Evolutionary conservation across 1,139 yeast genomes (phyloP).

Genomic region (Nadsonia starkeyi-henricii): DNA sequence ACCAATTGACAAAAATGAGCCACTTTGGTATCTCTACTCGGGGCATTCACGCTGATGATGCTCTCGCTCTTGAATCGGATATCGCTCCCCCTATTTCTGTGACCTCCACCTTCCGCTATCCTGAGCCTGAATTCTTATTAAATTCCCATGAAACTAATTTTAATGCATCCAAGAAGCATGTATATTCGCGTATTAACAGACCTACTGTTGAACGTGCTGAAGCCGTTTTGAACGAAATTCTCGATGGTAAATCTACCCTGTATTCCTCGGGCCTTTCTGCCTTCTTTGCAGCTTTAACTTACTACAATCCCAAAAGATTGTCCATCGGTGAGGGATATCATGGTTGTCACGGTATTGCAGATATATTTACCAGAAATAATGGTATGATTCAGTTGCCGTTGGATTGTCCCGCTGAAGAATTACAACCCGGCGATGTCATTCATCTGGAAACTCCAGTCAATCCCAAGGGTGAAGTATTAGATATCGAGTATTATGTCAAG

Average conservation of each 20-base stretch:
- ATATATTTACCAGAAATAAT: conserved; percentile 47
- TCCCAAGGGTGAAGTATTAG: conserved; percentile 63
- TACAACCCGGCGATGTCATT: conserved; percentile 57
- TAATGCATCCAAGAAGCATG: conserved; percentile 19
- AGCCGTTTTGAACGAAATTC: conserved; percentile 42
- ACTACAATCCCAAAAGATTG: conserved; percentile 58
- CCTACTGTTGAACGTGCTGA: conserved; percentile 63
- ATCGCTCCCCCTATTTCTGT: conserved; percentile 74
- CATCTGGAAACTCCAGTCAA: conserved; percentile 84
- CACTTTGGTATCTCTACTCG: neutral
- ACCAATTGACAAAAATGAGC: neutral
- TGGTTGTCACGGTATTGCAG: conserved; percentile 63
- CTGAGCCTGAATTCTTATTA: conserved; percentile 40
- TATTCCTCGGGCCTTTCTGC: conserved; percentile 76
- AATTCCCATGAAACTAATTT: conserved; percentile 27
- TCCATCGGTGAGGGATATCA: conserved; percentile 76
- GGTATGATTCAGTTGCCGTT: conserved; percentile 38
- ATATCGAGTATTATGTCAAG: conserved; percentile 47
- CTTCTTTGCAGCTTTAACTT: conserved; percentile 58
- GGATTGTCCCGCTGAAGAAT: conserved; percentile 34
- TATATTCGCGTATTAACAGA: conserved; percentile 61
- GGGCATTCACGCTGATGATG: conserved; percentile 21
- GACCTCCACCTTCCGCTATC: conserved; percentile 63
- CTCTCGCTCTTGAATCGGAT: conserved; percentile 26
- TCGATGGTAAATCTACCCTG: conserved; percentile 41